Evolutionary conservation across 371 early-diverging fungal genomes (phyloP).

Genomic region (Quaeritorhiza haematococci): DNA sequence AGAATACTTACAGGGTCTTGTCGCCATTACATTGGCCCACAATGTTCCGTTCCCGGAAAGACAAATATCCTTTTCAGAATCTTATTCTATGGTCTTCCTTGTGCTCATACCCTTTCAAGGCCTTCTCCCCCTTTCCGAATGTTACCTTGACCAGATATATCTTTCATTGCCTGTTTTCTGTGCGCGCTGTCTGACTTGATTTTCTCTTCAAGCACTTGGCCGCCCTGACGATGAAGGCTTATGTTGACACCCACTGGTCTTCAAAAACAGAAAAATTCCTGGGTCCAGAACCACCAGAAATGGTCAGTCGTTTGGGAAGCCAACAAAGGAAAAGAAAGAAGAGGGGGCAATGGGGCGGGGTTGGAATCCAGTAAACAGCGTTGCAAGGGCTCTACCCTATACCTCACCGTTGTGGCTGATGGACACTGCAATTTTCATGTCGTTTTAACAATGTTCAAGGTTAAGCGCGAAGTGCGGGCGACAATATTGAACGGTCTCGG

Average conservation of each 20-base stretch:
- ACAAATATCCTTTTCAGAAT: constrained; percentile 60
- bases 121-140: constrained; percentile 20
- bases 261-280: constrained; percentile 50
- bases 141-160: neutral
- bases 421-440: too few relatives aligned
- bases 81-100: neutral
- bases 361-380: neutral
- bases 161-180: constrained; percentile 2
- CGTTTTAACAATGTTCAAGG: too few relatives aligned
- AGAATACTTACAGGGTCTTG: constrained; percentile 34
- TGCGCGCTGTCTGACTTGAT: constrained; percentile 13
- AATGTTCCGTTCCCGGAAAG: constrained; percentile 63
- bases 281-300: constrained; percentile 53
- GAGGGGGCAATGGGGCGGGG: too few relatives aligned
- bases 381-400: neutral
- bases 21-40: constrained; percentile 60
- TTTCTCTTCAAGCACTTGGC: constrained; percentile 48
- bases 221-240: constrained; percentile 71
- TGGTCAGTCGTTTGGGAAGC: too few relatives aligned
- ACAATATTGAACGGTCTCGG: constrained; percentile 51
- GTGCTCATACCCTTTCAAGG: neutral
- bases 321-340: too few relatives aligned
- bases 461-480: constrained; percentile 48
- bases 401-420: constrained; percentile 5
- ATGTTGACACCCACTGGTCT: constrained; percentile 77